phyloP scores from a whole-genome alignment of 352 stramenopile species.

The Globisporangium viniferum region DNA sequence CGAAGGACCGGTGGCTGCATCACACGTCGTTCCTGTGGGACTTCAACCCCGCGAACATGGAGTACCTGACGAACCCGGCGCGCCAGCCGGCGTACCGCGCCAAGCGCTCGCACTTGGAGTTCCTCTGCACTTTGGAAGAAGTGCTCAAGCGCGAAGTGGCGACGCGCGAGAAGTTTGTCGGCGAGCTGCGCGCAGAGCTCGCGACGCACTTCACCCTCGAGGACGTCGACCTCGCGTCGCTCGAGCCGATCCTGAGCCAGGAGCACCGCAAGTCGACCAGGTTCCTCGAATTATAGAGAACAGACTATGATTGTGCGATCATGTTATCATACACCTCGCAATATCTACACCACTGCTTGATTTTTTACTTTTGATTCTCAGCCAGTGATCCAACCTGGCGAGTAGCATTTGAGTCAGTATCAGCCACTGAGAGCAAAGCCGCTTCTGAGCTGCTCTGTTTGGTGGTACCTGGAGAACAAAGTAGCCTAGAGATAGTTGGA shows the following conservation, averaged over 20 bases:
- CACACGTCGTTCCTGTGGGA: conserved; percentile 98
- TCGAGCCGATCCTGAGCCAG: conserved; percentile 43
- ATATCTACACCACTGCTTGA: too few species aligned
- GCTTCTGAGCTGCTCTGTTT: too few species aligned
- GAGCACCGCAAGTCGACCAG: conserved; percentile 69
- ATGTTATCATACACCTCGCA: too few species aligned
- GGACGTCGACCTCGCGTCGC: conserved; percentile 40
- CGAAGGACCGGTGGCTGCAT: conserved; percentile 93
- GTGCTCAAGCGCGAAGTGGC: conserved; percentile 39
- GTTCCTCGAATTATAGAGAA: conserved; percentile 45
- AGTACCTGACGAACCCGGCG: conserved; percentile 92
- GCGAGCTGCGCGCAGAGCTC: conserved; percentile 46
- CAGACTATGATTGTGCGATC: neutral
- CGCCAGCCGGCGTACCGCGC: conserved; percentile 94
- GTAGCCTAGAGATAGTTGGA: too few species aligned
- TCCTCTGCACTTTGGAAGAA: conserved; percentile 90
- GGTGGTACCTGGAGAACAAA: too few species aligned
- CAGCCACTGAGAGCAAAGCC: too few species aligned
- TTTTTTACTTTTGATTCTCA: too few species aligned
- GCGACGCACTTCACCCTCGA: conserved; percentile 56
- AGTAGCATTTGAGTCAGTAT: too few species aligned
- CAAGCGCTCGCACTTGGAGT: conserved; percentile 91
- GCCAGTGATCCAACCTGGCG: too few species aligned
- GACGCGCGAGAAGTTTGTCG: conserved; percentile 41
- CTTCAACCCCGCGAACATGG: conserved; percentile 93